Base-by-base conservation (phyloP, 2,329 filamentous ascomycete species). In the Phoma sp. region DNA sequence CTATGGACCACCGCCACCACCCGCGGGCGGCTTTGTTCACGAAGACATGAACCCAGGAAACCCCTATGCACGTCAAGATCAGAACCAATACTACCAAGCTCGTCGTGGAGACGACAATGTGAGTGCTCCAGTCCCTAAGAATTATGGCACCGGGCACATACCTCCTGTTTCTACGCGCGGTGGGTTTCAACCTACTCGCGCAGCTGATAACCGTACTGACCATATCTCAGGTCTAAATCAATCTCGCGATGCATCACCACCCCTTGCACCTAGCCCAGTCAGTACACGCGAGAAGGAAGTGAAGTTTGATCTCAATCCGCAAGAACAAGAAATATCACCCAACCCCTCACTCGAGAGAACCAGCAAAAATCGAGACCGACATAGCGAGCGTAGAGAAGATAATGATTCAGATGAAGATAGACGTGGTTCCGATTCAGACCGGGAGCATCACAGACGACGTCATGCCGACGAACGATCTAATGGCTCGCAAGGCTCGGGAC, bases 41-140 rank as follows among this genome's bases (percentile, higher is more conserved):
- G 56, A 68, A 53, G 64, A 76, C 53, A 52, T 57, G 57, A 65
- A 65, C 33, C 61, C 53, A 26, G 66, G 67, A 14, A 70, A 70
- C 39, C 67, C 66, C 3, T 70, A 70, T 34, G 66, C 62, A n/a
- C 62, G 57, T 11, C 56, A 54, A 10, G 60, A 64, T n/a, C 62
- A 62, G 32, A 57, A 58, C 43, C 60, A 74, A 47, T 71, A 74
- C 59, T 67, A 74, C 65, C 69, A 71, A 57, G 67, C 66, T 37
- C 68, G 68, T 53, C 72, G 65, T 53, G 70, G 69, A 62, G 73
- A 75, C 71, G 77, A 78, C 61, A 78, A 81, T 80, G 80, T 82
- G 79, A 81, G 80, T 82, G 74, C 74, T 73, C 66, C 62, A 60
- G 61, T 56, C 58, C 66, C 62, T 67, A 52, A 53, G 62, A 69